Evolutionary conservation across 1,284 basidiomycete genomes (phyloP).

Genomic region (Fomes fomentarius): DNA sequence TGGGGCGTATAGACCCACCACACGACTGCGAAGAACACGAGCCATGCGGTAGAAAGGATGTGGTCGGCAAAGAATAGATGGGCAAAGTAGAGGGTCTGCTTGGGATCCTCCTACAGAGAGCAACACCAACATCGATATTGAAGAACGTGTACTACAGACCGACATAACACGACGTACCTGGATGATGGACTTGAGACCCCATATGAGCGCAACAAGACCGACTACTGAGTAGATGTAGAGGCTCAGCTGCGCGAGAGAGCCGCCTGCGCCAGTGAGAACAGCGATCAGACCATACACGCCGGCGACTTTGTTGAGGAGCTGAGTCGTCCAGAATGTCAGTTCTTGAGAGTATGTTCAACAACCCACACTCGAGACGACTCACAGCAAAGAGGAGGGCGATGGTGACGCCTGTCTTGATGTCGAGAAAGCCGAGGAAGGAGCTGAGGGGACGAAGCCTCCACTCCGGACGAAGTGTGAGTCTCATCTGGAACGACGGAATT

Average conservation of each 20-base stretch:
- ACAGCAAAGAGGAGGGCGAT: slow-evolving; percentile 88
- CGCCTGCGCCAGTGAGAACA: slow-evolving; percentile 83
- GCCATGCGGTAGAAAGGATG: slow-evolving; percentile 91
- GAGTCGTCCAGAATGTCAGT: slow-evolving; percentile 15
- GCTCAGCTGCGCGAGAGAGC: slow-evolving; percentile 88
- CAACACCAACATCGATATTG: slow-evolving; percentile 1
- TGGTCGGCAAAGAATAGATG: slow-evolving; percentile 95
- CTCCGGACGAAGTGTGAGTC: slow-evolving; percentile 77
- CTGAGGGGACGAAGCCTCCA: slow-evolving; percentile 79
- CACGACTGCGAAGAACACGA: slow-evolving; percentile 83
- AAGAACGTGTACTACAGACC: too few species aligned
- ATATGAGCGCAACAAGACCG: slow-evolving; percentile 80
- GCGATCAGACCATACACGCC: slow-evolving; percentile 97
- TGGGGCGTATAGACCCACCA: slow-evolving; percentile 95
- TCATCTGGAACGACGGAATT: slow-evolving; percentile 48
- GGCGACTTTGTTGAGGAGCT: slow-evolving; percentile 98
- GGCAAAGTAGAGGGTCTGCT: slow-evolving; percentile 85
- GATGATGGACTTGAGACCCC: slow-evolving; percentile 87
- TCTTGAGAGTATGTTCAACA: slow-evolving; percentile 4
- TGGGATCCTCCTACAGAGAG: slow-evolving; percentile 76
- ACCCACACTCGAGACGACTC: slow-evolving; percentile 19
- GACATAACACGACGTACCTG: slow-evolving; percentile 58
- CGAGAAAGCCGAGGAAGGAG: slow-evolving; percentile 83
- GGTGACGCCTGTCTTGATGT: slow-evolving; percentile 89
- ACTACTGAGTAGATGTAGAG: slow-evolving; percentile 92